Evolutionary conservation across 495 filamentous ascomycete species (phyloP).

Genomic region (Xylaria scruposa): DNA sequence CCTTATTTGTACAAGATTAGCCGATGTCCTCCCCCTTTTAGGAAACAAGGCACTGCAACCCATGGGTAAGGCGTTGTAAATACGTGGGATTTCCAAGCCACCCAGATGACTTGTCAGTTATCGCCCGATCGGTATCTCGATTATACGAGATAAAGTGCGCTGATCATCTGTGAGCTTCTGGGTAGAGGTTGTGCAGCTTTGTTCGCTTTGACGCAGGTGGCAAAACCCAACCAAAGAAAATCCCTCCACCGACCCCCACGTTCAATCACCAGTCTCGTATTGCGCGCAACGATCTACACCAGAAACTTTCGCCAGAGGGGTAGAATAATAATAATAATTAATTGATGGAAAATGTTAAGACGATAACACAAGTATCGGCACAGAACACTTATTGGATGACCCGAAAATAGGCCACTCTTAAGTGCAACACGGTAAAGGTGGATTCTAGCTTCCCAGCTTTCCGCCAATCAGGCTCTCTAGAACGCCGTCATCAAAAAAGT

Average conservation of each 20-base stretch:
- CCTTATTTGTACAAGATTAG: conserved; percentile 2
- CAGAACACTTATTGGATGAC: background rate
- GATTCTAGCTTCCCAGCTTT: background rate
- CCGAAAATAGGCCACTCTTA: background rate
- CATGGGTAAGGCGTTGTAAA: background rate
- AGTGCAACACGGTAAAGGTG: conserved; percentile 9
- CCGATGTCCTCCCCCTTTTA: conserved; percentile 4
- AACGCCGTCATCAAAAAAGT: background rate
- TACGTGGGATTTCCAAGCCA: conserved; percentile 14
- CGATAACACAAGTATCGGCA: background rate
- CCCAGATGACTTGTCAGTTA: conserved; percentile 4
- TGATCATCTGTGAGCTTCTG: conserved; percentile 1
- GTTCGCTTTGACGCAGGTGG: conserved; percentile 13
- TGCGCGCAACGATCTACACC: background rate
- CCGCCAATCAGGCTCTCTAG: conserved; percentile 10
- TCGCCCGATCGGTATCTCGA: conserved; percentile 1
- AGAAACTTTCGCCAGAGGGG: background rate
- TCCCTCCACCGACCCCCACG: background rate
- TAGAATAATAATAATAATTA: background rate
- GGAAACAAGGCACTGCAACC: conserved; percentile 4
- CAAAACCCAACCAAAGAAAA: conserved; percentile 2
- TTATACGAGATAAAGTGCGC: background rate
- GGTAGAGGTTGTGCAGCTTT: background rate
- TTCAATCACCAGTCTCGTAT: background rate
- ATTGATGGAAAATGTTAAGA: background rate